Evolutionary conservation across 441 rosid species (phyloP), one percentile per base, ranked within the genome.

Genomic region (Codiaeum variegatum): DNA sequence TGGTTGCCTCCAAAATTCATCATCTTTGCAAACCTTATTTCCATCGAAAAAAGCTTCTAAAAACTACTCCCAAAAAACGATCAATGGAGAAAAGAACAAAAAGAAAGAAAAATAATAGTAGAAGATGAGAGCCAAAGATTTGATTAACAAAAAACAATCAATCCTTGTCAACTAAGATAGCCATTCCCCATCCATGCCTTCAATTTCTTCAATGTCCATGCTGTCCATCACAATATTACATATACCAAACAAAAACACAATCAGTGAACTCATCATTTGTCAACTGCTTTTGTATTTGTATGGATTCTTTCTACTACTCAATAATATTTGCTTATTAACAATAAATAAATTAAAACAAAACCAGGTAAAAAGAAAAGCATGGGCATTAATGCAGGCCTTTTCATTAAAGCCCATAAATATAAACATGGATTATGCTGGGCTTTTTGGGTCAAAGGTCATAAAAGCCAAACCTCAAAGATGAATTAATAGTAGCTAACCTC

Each of bases 191-290:
- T 89, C 95, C 83, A 86, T 83, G 67, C 89, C 95, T 78, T 92
- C 98, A 76, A 94, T 84, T 74, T 94, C 97, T 79, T 86, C 95
- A 70, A 92, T 87, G 76, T 94, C 97, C 98, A 92, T 84, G 83
- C 98, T 92, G 93, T 73, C 34, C 52, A 70, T 60, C 76, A 69
- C 78, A 67, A 79, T 26, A 66, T 70, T 70, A 78, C 47, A 80
- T 54, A 56, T 75, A n/a, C 4, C 54, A 58, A 46, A 56, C 32
- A 63, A 56, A 63, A 34, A 19, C 36, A 44, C 55, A 66, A 62
- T 76, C 67, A 78, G 77, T 74, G 71, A 69, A 72, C 70, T 61
- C 81, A 72, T 62, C 73, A 69, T 56, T 23, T 66, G 40, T 38
- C 66, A 78, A 62, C 70, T 13, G 56, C 65, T 71, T 80, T 74